Evolutionary conservation across 305 asterid species (phyloP).

Genomic region (Fraxinus albicans): DNA sequence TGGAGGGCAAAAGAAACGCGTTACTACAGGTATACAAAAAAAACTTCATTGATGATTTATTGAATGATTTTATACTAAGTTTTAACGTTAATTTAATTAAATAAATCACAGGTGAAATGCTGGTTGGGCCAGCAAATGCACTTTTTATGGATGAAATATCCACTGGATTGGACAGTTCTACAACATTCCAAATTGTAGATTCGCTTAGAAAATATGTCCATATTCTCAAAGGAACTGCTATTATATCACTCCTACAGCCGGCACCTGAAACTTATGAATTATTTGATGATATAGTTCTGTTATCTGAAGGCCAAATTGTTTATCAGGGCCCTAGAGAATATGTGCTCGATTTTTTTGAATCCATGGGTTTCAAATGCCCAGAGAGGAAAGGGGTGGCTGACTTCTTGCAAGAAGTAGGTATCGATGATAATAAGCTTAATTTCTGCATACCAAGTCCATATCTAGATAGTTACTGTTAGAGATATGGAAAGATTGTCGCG

Average conservation of each 20-base stretch:
- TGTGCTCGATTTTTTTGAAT: slow-evolving; percentile 50
- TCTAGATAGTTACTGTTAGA: not conserved
- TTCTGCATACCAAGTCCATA: not conserved
- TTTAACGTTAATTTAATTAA: not conserved
- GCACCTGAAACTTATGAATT: slow-evolving; percentile 61
- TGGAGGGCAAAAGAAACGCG: slow-evolving; percentile 66
- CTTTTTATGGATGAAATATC: slow-evolving; percentile 79
- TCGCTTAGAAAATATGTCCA: slow-evolving; percentile 54
- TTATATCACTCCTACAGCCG: slow-evolving; percentile 63
- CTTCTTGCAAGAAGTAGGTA: slow-evolving; percentile 61
- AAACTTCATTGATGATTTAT: not conserved
- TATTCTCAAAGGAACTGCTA: slow-evolving; percentile 55
- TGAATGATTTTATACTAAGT: not conserved
- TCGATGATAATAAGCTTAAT: not conserved
- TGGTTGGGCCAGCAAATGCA: slow-evolving; percentile 61
- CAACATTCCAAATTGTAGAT: slow-evolving; percentile 57
- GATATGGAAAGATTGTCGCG: not conserved
- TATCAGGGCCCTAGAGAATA: slow-evolving; percentile 64
- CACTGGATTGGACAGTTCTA: slow-evolving; percentile 68
- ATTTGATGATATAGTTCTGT: slow-evolving; percentile 56
- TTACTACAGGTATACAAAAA: slow-evolving; percentile 50
- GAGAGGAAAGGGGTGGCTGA: slow-evolving; percentile 70
- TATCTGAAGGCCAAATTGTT: slow-evolving; percentile 57
- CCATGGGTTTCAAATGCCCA: slow-evolving; percentile 62
- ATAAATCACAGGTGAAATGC: slow-evolving; percentile 51